phyloP scores from a whole-genome alignment of 306 rosid species.

The Vigna reflexopilosa region DNA sequence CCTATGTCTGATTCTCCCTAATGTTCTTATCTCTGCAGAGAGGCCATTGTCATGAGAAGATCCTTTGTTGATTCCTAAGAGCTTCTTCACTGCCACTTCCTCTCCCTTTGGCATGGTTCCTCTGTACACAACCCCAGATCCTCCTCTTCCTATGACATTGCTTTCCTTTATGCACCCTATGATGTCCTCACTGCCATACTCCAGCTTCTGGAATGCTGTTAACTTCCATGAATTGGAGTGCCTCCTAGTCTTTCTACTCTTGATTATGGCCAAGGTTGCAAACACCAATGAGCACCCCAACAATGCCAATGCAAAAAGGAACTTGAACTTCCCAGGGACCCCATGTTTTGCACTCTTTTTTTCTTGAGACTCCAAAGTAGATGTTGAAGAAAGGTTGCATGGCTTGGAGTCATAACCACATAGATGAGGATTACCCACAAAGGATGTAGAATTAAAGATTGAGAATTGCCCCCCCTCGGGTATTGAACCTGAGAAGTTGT shows the following conservation, averaged over 20 bases:
- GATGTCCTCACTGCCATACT: slow-evolving; percentile 71
- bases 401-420: slow-evolving; percentile 67
- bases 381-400: slow-evolving; percentile 55
- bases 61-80: slow-evolving; percentile 70
- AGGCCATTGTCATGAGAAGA: slow-evolving; percentile 85
- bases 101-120: slow-evolving; percentile 83
- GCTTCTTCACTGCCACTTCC: slow-evolving; percentile 80
- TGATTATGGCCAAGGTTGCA: slow-evolving; percentile 65
- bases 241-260: slow-evolving; percentile 61
- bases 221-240: slow-evolving; percentile 68
- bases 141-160: slow-evolving; percentile 86
- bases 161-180: slow-evolving; percentile 70
- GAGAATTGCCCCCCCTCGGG: slow-evolving; percentile 72
- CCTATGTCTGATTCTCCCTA: slow-evolving; percentile 84
- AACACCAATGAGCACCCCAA: slow-evolving; percentile 73
- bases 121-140: slow-evolving; percentile 79
- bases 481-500: slow-evolving; percentile 76
- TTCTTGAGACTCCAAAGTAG: slow-evolving; percentile 42
- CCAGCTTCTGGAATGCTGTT: slow-evolving; percentile 78
- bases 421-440: slow-evolving; percentile 66
- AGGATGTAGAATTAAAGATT: slow-evolving; percentile 70
- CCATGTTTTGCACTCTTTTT: slow-evolving; percentile 37
- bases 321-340: slow-evolving; percentile 66
- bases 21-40: slow-evolving; percentile 74
- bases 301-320: slow-evolving; percentile 73